These are phyloP conservation scores for Cladosporium sp. DNA, from an alignment of 2,329 filamentous ascomycete species.

Conservation along the genomic window DNA sequence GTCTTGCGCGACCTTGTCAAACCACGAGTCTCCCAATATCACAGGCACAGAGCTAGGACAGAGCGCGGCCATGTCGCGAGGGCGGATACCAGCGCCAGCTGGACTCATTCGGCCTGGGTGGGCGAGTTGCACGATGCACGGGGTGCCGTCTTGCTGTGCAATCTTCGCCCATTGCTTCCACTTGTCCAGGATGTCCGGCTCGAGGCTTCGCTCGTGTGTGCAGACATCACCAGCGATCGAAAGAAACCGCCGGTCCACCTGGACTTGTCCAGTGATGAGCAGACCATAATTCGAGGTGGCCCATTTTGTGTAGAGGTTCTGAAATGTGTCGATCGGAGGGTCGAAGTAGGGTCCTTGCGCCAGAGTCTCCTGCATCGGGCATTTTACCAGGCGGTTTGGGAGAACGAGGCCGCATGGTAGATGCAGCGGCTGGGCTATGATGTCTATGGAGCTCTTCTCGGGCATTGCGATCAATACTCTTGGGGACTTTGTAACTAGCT, in stretches of 20 bases:
- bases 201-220: conserved; percentile 22
- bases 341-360: conserved; percentile 30
- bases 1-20: conserved; percentile 30
- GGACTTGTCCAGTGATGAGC: conserved; percentile 42
- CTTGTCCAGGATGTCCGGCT: conserved; percentile 22
- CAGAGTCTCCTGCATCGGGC: conserved; percentile 41
- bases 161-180: conserved; percentile 34
- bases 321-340: conserved; percentile 42
- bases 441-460: conserved; percentile 10
- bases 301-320: conserved; percentile 51
- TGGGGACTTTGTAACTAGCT: not conserved
- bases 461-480: not conserved
- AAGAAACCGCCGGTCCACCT: conserved; percentile 43
- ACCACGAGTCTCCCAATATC: conserved; percentile 34
- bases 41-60: conserved; percentile 41
- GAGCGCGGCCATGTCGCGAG: conserved; percentile 30
- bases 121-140: conserved; percentile 41
- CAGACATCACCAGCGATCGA: conserved; percentile 30
- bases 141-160: conserved; percentile 38
- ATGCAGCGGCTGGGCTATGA: conserved; percentile 21
- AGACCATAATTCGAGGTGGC: conserved; percentile 40
- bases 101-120: conserved; percentile 45
- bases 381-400: conserved; percentile 40
- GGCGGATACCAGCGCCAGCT: conserved; percentile 35
- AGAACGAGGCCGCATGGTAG: conserved; percentile 29